These are phyloP conservation scores for Luvunga scandens DNA, from an alignment of 345 rosid species.

Conservation along the genomic window DNA sequence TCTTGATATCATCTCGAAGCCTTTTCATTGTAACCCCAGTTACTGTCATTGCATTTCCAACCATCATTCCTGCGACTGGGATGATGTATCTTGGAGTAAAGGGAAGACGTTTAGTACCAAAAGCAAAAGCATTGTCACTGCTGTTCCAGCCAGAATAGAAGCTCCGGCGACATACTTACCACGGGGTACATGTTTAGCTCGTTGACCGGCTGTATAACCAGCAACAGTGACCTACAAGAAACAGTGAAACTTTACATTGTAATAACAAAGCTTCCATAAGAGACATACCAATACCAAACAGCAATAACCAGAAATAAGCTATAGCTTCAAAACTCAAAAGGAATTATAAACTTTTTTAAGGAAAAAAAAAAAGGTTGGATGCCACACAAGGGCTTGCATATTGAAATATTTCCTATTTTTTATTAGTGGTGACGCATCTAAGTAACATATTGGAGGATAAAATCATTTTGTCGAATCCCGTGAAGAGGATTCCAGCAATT, in stretches of 20 bases:
- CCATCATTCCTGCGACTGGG: constrained; percentile 94
- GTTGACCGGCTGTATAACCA: constrained; percentile 81
- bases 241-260: neutral
- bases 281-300: neutral
- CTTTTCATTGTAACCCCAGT: constrained; percentile 95
- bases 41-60: constrained; percentile 90
- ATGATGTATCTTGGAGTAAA: constrained; percentile 86
- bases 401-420: no score
- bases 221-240: constrained; percentile 65
- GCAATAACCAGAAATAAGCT: neutral
- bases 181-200: constrained; percentile 79
- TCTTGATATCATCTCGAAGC: constrained; percentile 78
- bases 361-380: neutral
- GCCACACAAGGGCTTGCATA: neutral
- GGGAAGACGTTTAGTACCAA: constrained; percentile 73
- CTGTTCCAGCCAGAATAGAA: constrained; percentile 66
- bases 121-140: constrained; percentile 66
- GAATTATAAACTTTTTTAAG: no score
- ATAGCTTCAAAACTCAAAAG: no score
- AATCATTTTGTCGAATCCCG: no score
- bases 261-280: neutral
- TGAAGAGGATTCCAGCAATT: no score
- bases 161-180: constrained; percentile 74
- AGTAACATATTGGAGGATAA: no score
- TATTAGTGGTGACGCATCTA: no score